Evolutionary conservation across 768 basidiomycete species (phyloP).

Genomic region (Pholiota molesta): DNA sequence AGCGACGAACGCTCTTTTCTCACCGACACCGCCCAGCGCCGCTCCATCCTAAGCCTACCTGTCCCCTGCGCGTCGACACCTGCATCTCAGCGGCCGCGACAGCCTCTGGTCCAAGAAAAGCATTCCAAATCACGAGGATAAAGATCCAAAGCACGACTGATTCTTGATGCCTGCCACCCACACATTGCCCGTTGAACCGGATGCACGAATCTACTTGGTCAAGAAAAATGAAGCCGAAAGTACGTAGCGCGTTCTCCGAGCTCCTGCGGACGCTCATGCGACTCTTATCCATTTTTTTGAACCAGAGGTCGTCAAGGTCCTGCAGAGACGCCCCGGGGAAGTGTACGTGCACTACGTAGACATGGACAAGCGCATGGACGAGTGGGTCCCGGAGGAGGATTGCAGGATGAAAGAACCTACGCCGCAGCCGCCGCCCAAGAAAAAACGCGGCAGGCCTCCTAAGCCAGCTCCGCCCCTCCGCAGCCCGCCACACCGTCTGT

Average conservation of each 20-base stretch:
- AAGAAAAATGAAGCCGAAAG: slow-evolving; percentile 36
- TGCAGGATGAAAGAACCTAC: slow-evolving; percentile 34
- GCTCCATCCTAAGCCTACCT: not conserved
- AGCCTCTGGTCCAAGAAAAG: not conserved
- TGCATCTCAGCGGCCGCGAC: not conserved
- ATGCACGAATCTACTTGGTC: slow-evolving; percentile 34
- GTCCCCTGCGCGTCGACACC: not conserved
- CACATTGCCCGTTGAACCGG: slow-evolving; percentile 26
- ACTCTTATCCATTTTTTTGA: slow-evolving; percentile 7
- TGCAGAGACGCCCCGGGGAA: slow-evolving; percentile 52
- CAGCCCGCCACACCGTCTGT: slow-evolving; percentile 6
- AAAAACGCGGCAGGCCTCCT: slow-evolving; percentile 32
- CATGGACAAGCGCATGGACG: slow-evolving; percentile 73
- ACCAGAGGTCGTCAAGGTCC: slow-evolving; percentile 51
- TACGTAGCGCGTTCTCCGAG: slow-evolving; percentile 18
- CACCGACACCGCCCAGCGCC: not conserved
- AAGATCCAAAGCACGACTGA: not conserved
- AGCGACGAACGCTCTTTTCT: not conserved
- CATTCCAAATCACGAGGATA: slow-evolving; percentile 1
- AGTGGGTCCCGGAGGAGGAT: slow-evolving; percentile 61
- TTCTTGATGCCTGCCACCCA: slow-evolving; percentile 34
- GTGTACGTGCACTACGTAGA: slow-evolving; percentile 76
- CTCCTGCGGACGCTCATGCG: slow-evolving; percentile 2
- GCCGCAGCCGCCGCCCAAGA: slow-evolving; percentile 27
- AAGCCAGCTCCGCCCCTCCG: slow-evolving; percentile 1